Evolutionary conservation across 2,329 filamentous ascomycete species (phyloP).

Genomic region (Fusarium sp.): DNA sequence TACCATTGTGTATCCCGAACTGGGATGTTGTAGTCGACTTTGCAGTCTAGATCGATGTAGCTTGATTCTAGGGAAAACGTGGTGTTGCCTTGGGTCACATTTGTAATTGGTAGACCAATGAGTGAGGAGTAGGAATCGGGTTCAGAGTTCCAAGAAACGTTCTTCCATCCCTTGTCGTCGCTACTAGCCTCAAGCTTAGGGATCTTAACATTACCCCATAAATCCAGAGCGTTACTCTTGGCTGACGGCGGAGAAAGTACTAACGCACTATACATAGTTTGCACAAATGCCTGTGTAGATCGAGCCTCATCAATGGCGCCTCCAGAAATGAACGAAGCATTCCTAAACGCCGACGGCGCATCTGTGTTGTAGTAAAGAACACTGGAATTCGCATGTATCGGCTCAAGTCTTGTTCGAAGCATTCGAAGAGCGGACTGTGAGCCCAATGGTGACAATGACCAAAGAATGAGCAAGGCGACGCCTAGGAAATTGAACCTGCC

Average conservation of each 20-base stretch:
- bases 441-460: neutral
- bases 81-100: neutral
- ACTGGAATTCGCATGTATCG: neutral
- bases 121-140: neutral
- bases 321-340: neutral
- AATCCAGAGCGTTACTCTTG: constrained; percentile 3
- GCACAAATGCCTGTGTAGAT: neutral
- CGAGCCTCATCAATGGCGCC: neutral
- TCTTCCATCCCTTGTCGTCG: neutral
- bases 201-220: constrained; percentile 26
- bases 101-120: neutral
- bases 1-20: neutral
- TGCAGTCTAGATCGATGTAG: neutral
- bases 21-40: neutral
- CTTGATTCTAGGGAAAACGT: neutral
- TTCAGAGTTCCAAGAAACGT: neutral
- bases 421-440: neutral
- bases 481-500: neutral
- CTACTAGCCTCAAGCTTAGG: neutral
- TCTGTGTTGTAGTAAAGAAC: constrained; percentile 1
- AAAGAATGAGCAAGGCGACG: neutral
- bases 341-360: neutral
- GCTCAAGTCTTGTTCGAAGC: neutral
- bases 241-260: neutral
- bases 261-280: neutral